Conservation (phyloP, 148 eudicot genomes). For the Limonium bicolor region DNA sequence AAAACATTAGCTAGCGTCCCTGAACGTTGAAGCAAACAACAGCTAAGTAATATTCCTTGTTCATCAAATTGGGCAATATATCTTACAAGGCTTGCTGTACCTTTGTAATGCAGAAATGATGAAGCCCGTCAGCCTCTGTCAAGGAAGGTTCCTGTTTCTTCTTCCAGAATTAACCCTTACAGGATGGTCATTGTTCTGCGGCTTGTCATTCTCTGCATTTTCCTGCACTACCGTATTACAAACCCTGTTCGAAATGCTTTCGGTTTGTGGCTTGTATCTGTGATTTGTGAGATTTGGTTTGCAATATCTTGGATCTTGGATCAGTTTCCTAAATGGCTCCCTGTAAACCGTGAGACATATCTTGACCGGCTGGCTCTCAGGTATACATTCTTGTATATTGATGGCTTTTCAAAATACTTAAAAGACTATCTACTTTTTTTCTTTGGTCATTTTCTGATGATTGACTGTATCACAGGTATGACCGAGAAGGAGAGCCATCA, state of each 20-base stretch:
- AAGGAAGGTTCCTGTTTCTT: conserved; percentile 55
- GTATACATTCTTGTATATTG: conserved; percentile 1
- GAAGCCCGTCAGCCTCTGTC: conserved; percentile 60
- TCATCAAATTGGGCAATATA: too few species aligned
- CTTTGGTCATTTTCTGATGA: neutral
- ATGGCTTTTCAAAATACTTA: neutral
- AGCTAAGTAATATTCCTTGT: too few species aligned
- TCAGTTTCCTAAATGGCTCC: conserved; percentile 43
- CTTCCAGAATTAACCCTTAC: conserved; percentile 57
- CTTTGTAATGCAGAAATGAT: conserved; percentile 31
- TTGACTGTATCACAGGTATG: too few species aligned
- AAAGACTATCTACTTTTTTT: neutral
- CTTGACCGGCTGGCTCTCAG: conserved; percentile 35
- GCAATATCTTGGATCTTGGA: conserved; percentile 33
- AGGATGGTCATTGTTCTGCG: conserved; percentile 57
- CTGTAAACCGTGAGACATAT: conserved; percentile 33
- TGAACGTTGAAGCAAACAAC: too few species aligned
- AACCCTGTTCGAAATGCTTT: conserved; percentile 45
- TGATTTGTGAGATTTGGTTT: conserved; percentile 36
- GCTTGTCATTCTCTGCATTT: conserved; percentile 39
- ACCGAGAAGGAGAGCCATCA: conserved; percentile 35
- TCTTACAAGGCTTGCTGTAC: neutral
- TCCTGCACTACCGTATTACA: conserved; percentile 51
- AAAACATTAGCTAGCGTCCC: too few species aligned
- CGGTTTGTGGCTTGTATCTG: conserved; percentile 28